Percentiles rank a stretch among this genome's conserved stretches.
phyloP scores from a whole-genome alignment of 2,329 filamentous ascomycete species.

The Trichoderma aggressivum region DNA sequence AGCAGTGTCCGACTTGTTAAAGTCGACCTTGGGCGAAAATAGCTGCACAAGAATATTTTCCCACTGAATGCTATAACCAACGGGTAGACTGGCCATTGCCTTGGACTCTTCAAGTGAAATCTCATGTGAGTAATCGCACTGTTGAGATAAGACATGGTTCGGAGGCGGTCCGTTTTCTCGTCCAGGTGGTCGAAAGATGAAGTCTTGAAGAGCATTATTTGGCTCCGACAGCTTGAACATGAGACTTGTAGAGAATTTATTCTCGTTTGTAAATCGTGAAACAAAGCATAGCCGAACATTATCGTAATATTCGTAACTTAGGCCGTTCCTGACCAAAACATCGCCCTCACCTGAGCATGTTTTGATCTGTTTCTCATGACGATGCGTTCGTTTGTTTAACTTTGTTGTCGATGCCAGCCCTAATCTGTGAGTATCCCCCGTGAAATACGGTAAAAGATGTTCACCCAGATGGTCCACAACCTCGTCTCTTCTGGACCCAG shows the following conservation, averaged over 20 bases:
- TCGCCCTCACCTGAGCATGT: background rate
- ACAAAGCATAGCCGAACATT: background rate
- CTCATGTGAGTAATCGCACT: background rate
- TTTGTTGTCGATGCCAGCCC: background rate
- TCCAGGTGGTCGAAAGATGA: background rate
- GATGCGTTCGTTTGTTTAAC: background rate
- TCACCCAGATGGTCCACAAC: rapidly evolving
- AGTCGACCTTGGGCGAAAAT: background rate
- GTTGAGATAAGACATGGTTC: background rate
- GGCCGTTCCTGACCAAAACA: background rate
- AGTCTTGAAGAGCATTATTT: background rate
- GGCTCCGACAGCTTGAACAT: background rate
- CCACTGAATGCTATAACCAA: background rate
- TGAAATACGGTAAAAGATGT: background rate
- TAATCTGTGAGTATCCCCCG: background rate
- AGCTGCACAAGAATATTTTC: background rate
- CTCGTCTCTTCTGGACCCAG: rapidly evolving
- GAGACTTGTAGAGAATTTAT: background rate
- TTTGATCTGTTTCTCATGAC: background rate
- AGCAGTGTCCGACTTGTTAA: background rate
- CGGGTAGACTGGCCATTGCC: background rate
- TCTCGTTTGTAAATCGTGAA: background rate
- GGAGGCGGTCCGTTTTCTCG: background rate
- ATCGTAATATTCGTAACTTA: background rate
- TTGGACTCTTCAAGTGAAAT: background rate